phyloP scores from a whole-genome alignment of 139 green algal genomes.

The Chlorella sp. region DNA sequence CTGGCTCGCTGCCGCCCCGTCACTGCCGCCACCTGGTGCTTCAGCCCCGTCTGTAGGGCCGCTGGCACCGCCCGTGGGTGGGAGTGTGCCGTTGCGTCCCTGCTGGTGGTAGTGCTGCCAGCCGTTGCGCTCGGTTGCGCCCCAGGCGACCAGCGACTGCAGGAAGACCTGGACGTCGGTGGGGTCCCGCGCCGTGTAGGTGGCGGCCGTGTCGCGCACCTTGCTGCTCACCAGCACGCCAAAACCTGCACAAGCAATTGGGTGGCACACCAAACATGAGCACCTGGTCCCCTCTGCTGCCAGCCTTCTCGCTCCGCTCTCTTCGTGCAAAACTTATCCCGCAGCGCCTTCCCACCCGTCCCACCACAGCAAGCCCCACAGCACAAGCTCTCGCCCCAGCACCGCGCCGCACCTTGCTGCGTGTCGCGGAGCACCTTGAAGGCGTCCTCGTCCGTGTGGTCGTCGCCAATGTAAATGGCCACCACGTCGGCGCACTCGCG shows the following conservation, averaged over 20 bases:
- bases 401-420: constrained; percentile 19
- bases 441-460: constrained; percentile 96
- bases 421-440: constrained; percentile 62
- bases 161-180: constrained; percentile 68
- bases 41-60: no score
- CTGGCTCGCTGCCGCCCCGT: neutral
- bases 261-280: no score
- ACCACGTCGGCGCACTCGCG: constrained; percentile 46
- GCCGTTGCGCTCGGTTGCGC: constrained; percentile 5
- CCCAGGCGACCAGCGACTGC: constrained; percentile 47
- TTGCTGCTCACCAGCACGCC: constrained; percentile 82
- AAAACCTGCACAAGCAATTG: constrained; percentile 29
- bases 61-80: no score
- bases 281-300: no score
- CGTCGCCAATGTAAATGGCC: constrained; percentile 94
- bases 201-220: constrained; percentile 66
- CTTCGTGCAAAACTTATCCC: no score
- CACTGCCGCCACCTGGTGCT: no score
- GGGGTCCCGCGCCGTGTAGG: constrained; percentile 68
- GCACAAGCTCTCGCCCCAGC: no score
- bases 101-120: no score
- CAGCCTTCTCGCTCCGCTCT: no score
- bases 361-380: no score
- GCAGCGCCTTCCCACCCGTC: no score
- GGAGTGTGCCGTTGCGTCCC: no score